phyloP scores from a whole-genome alignment of 139 green algal genomes.

The Closterium sp. region DNA sequence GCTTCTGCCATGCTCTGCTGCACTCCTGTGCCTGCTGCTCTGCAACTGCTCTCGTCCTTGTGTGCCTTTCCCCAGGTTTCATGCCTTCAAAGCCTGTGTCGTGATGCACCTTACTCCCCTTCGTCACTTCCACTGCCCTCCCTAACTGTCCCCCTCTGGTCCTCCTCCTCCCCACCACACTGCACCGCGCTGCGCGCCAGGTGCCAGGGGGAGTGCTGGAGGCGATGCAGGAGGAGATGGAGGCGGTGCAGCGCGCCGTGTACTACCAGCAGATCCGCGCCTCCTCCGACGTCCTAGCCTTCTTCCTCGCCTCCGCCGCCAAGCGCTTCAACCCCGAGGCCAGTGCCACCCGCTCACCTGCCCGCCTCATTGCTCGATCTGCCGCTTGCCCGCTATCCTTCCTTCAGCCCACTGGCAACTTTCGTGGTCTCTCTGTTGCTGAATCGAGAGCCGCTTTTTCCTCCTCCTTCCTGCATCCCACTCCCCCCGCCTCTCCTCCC shows the following conservation, averaged over 20 bases:
- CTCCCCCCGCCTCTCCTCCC: no score
- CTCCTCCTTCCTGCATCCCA: background rate
- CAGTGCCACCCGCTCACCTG: background rate
- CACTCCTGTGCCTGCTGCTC: background rate
- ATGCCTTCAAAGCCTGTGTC: no score
- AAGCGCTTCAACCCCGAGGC: slow-evolving; percentile 59
- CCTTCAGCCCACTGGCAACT: background rate
- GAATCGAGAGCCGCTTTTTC: background rate
- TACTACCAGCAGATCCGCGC: slow-evolving; percentile 56
- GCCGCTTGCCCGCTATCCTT: no score
- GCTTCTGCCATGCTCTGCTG: background rate
- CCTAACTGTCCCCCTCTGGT: background rate
- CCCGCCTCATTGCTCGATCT: background rate
- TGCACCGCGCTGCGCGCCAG: background rate
- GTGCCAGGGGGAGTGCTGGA: slow-evolving; percentile 3
- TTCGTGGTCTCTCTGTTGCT: no score
- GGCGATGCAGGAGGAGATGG: slow-evolving; percentile 51
- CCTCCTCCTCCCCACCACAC: background rate
- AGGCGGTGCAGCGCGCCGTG: slow-evolving; percentile 59
- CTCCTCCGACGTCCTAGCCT: slow-evolving; percentile 55
- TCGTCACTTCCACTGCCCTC: background rate
- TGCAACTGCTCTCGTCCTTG: background rate
- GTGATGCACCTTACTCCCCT: no score
- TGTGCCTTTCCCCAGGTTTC: background rate
- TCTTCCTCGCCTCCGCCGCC: slow-evolving; percentile 57